These are phyloP conservation scores for Blastobotrys petasosporus DNA, from an alignment of 1,139 yeast genomes.

Conservation along the genomic window DNA sequence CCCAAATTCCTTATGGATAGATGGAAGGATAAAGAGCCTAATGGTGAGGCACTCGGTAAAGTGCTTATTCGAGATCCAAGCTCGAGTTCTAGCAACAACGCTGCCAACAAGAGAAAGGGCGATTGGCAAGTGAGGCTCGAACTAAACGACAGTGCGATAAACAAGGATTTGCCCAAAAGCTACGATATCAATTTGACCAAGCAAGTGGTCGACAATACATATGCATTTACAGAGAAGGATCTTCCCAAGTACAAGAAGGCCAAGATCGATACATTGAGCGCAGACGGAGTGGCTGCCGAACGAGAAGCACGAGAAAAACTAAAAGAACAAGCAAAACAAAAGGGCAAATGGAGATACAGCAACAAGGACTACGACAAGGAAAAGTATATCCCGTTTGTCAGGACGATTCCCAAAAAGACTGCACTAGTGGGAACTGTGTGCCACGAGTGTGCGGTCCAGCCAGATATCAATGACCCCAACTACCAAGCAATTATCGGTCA, in stretches of 20 bases:
- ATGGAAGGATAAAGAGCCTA: constrained; percentile 62
- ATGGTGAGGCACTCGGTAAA: constrained; percentile 71
- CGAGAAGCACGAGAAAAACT: constrained; percentile 68
- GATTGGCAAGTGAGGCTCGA: constrained; percentile 34
- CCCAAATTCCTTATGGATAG: constrained; percentile 81
- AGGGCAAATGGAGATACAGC: constrained; percentile 1
- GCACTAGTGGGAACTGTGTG: constrained; percentile 79
- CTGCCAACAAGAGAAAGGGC: not conserved
- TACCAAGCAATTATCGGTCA: constrained; percentile 53
- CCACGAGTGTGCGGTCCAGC: constrained; percentile 87
- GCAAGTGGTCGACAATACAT: constrained; percentile 72
- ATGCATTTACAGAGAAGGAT: constrained; percentile 86
- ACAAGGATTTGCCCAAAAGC: constrained; percentile 64
- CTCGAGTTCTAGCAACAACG: constrained; percentile 21
- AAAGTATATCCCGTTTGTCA: constrained; percentile 27
- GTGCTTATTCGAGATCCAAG: constrained; percentile 58
- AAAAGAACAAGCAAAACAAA: constrained; percentile 11
- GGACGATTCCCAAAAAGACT: constrained; percentile 53
- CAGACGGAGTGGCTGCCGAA: constrained; percentile 38
- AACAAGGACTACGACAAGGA: constrained; percentile 11
- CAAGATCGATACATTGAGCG: constrained; percentile 7
- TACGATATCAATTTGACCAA: constrained; percentile 76
- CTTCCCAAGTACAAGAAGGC: constrained; percentile 51
- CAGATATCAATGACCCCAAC: constrained; percentile 65
- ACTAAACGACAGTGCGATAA: constrained; percentile 37